phyloP scores from a whole-genome alignment of 108 stramenopile species.

The Stephanodiscus minutulus region DNA sequence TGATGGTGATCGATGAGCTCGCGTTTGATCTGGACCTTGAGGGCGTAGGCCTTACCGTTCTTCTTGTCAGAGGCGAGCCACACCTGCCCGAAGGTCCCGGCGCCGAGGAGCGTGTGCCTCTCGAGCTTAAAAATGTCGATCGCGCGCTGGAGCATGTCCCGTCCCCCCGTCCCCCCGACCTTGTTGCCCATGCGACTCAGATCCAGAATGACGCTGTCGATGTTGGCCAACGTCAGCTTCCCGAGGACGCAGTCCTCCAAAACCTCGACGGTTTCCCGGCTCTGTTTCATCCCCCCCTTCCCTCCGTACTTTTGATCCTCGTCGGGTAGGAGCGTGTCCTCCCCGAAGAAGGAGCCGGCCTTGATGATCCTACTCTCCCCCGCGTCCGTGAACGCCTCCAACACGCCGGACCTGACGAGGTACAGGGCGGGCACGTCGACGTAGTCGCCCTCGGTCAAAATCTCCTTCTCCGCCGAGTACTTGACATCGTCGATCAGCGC shows the following conservation, averaged over 20 bases:
- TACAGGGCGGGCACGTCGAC: constrained; percentile 42
- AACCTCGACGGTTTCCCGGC: constrained; percentile 42
- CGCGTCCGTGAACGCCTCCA: constrained; percentile 42
- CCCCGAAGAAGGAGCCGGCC: constrained; percentile 39
- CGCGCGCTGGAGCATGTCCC: constrained; percentile 9
- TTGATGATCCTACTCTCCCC: constrained; percentile 44
- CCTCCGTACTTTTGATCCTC: constrained; percentile 59
- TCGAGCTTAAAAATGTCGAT: constrained; percentile 49
- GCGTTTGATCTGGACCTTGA: constrained; percentile 87
- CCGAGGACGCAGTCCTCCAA: constrained; percentile 50
- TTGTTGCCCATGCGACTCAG: constrained; percentile 54
- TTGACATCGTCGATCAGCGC: constrained; percentile 57
- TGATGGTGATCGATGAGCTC: constrained; percentile 88
- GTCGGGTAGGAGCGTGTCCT: constrained; percentile 66
- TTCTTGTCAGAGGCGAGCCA: constrained; percentile 78
- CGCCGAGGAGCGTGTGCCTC: constrained; percentile 77
- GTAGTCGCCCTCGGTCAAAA: constrained; percentile 38
- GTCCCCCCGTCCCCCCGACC: constrained; percentile 65
- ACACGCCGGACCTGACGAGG: constrained; percentile 40
- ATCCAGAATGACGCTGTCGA: constrained; percentile 47
- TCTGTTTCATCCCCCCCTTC: constrained; percentile 48
- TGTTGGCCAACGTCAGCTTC: constrained; percentile 47
- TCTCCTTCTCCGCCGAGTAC: constrained; percentile 42
- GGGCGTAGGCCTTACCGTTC: constrained; percentile 64
- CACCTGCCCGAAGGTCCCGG: constrained; percentile 95